Conservation (phyloP, 257 asterid genomes). For the Paraleonurus japonicus region DNA sequence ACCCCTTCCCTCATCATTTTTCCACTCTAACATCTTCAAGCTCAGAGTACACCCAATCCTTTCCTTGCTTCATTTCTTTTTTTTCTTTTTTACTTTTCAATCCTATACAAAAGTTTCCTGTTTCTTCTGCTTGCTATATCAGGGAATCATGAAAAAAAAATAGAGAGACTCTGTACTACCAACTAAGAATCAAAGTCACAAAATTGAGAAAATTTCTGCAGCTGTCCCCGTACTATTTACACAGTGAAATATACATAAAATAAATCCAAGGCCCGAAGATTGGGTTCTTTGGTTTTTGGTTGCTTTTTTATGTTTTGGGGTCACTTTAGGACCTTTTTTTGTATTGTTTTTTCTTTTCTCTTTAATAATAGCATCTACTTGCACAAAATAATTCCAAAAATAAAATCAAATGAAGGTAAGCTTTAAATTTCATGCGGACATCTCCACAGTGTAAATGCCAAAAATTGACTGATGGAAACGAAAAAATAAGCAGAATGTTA, state of each 20-base stretch:
- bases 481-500: constrained; percentile 16
- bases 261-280: background rate
- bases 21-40: background rate
- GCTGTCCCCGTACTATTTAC: background rate
- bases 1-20: constrained; percentile 15
- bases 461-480: background rate
- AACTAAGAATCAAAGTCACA: constrained; percentile 10
- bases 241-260: background rate
- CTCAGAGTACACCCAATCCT: background rate
- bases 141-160: background rate
- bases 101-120: background rate
- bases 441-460: constrained; percentile 18
- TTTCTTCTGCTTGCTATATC: constrained; percentile 11
- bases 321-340: no score
- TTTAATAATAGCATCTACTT: no score
- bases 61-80: background rate
- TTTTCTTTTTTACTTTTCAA: background rate
- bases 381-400: background rate
- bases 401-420: background rate
- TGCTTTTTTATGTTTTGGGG: no score
- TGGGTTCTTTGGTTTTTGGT: no score
- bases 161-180: background rate
- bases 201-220: background rate
- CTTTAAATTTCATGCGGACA: constrained; percentile 18
- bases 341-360: no score